Evolutionary conservation across 1,284 basidiomycete species (phyloP).

Genomic region (Naganishia cerealis): DNA sequence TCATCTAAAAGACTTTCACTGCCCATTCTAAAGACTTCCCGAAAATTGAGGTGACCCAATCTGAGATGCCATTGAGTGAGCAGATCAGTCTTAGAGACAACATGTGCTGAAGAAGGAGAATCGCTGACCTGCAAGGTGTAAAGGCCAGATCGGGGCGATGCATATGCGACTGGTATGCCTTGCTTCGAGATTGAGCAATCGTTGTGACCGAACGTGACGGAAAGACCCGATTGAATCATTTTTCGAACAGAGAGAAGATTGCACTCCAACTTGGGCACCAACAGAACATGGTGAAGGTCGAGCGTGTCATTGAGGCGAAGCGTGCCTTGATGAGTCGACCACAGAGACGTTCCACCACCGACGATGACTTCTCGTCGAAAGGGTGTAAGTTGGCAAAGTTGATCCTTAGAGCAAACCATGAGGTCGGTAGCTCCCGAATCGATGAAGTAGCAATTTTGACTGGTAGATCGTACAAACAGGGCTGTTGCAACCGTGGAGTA

Average conservation of each 20-base stretch:
- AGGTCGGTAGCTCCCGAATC: no score
- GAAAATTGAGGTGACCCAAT: no score
- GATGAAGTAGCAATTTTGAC: no score
- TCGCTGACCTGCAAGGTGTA: conserved; percentile 10
- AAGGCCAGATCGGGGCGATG: background rate
- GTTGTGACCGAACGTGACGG: background rate
- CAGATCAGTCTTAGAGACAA: conserved; percentile 16
- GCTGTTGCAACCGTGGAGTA: no score
- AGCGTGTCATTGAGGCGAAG: conserved; percentile 4
- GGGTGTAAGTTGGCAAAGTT: background rate
- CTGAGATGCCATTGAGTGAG: conserved; percentile 21
- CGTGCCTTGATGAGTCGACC: conserved; percentile 13
- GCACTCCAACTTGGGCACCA: conserved; percentile 11
- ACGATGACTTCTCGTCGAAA: conserved; percentile 5
- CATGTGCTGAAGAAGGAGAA: background rate
- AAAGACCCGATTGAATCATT: background rate
- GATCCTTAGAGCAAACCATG: no score
- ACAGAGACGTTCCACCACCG: conserved; percentile 13
- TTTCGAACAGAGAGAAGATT: conserved; percentile 10
- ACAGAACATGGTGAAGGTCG: conserved; percentile 4
- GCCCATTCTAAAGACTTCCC: conserved; percentile 19
- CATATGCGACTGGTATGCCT: background rate
- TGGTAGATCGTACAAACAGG: no score
- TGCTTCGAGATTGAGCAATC: background rate
- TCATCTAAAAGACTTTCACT: conserved; percentile 9